Base-by-base conservation (phyloP, 2,329 filamentous ascomycete species). In the Fusarium falciforme region DNA sequence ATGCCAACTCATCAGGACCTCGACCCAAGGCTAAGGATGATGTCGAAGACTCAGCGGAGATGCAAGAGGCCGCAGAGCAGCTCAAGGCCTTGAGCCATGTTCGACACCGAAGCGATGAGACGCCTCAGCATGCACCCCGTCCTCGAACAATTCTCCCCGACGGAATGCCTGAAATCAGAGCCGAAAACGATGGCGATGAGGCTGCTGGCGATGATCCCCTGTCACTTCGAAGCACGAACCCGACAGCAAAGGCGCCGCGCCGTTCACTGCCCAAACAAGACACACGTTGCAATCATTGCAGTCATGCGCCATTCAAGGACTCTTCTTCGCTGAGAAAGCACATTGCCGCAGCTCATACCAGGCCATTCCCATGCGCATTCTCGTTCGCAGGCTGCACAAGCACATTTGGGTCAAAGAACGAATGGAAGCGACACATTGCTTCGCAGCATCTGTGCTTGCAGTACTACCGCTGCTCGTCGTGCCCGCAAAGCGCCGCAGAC, bases 341-440 rank as follows among this genome's bases (percentile, higher is more conserved):
- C 76, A 88, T 93, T 58, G 90, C 91, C 7, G 90, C 91, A 2
- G 90, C 90, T 3, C 92, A 93, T 71, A 93, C 91, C 0, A 88
- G 91, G 22, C 91, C 92, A 0, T 98, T 98, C 77, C 91, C 92
- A 0, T 99, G 96, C 80, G 93, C 94, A 4, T 96, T 98, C 80
- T 91, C 92, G 1, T 92, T 92, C 77, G 97, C 96, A 44, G 94
- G 93, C 20, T 99, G 96, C 81, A 85, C 84, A 0, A 95, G 94
- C 76, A 94, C 91, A 0, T 98, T 98, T 81, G 92, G 92, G 2
- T 96, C 94, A 17, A 98, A 98, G 84, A 98, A 98, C 79, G 96
- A 98, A 82, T 99, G 96, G 96, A 98, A 98, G 83, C 90, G 96
- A 5, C 96, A 99, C 79, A 94, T 98, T 79, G 89, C 91, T 17